Base-by-base conservation (phyloP, 1,284 basidiomycete species). In the Microbotryum scabiosae region DNA sequence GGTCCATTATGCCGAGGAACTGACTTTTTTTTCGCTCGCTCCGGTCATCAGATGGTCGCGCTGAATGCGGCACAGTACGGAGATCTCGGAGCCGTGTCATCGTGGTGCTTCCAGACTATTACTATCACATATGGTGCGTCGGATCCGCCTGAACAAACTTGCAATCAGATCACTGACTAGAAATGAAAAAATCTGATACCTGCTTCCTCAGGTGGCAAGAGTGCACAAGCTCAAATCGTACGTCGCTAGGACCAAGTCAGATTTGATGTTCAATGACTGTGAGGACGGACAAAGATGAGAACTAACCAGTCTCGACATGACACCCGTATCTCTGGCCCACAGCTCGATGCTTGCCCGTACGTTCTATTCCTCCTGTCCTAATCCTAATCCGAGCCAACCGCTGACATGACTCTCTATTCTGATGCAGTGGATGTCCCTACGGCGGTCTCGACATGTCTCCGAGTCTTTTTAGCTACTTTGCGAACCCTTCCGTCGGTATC, bases 381-480 rank as follows among this genome's bases (percentile, higher is more conserved):
- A 21, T 26, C 18, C 28, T 12, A 8, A 12, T 16, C 36, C 36
- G 36, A 41, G 36, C 30, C 28, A 20, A 5, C 16, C 36, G 16
- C 36, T 41, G 36, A 41, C 14, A 41, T 18, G 36, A 6, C 12
- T 18, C 36, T 9, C 36, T n/a, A 5, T 1, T 28, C 12, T 20
- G 23, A 41, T 55, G 47, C 26, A 49, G 82, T 90, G 87, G 81
- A 32, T 91, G 88, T 73, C 82, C 83, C 3, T 80, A 74, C 49
- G 84, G 82, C 44, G 87, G 82, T 48, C 82, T 96, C 60, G 91
- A 96, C 78, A 79, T 93, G 63, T 86, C 87, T 26, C 73, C 75
- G 14, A 80, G 84, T 56, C 82, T 96, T 49, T 96, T 96, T 78
- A 54, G 69, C 9, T 72, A 69, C 70, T 81, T 81, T 67, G 79